Percentiles rank a stretch among this genome's conserved stretches.
These are phyloP conservation scores for Gossypium stocksii DNA, from an alignment of 345 rosid species.

Conservation along the genomic window DNA sequence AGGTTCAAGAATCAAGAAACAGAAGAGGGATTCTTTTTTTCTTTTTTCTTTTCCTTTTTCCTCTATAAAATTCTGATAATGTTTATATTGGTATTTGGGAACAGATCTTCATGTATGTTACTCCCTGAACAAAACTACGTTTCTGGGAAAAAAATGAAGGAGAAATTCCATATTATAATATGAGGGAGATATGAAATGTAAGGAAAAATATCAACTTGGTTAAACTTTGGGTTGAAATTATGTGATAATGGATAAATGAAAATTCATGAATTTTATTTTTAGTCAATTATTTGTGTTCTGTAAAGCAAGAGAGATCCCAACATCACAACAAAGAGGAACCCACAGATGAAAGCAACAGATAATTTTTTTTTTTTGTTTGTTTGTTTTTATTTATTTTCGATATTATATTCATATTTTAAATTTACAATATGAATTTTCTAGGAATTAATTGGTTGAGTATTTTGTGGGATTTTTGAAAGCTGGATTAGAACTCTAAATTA, in stretches of 20 bases:
- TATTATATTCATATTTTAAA: no score
- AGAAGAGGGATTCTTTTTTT: not conserved
- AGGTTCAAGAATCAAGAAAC: not conserved
- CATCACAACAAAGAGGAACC: not conserved
- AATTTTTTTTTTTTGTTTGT: fast-evolving
- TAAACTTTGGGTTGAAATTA: not conserved
- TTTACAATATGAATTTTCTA: no score
- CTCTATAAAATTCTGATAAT: not conserved
- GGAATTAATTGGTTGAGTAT: no score
- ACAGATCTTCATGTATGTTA: not conserved
- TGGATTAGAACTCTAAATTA: no score
- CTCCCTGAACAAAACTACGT: constrained; percentile 2
- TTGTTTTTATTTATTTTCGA: no score
- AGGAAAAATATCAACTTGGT: not conserved
- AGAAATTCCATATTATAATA: not conserved
- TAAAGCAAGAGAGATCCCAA: not conserved
- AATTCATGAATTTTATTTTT: not conserved
- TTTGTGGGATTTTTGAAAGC: no score
- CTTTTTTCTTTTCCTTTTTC: not conserved
- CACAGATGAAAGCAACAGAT: not conserved
- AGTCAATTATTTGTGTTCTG: not conserved
- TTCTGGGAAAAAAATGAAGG: not conserved
- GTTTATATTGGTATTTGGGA: constrained; percentile 1
- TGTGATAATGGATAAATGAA: not conserved
- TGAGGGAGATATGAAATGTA: not conserved